Evolutionary conservation across 2,329 filamentous ascomycete species (phyloP), one percentile per base, ranked within the genome.

Genomic region (Xylogone sp.): DNA sequence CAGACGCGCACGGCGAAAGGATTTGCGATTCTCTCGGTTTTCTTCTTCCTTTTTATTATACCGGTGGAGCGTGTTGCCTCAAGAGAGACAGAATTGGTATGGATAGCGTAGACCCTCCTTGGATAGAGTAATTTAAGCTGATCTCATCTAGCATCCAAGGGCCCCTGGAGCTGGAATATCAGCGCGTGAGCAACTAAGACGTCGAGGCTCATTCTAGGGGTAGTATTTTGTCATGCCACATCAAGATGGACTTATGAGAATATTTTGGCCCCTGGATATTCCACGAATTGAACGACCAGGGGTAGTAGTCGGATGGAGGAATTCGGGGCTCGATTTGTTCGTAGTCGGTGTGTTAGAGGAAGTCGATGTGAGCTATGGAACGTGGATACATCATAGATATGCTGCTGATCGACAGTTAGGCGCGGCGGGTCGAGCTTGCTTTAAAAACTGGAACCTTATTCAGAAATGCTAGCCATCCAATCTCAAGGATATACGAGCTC

Each of bases 191-290:
- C 93, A 99, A 75, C 76, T 99, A 62, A 86, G 91, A 72, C 87
- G 94, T 64, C 84, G 94, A 70, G 94, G 94, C 61, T 99, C 94
- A 54, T 97, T 99, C 72, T 97, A 82, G 79, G 24, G 46, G 51
- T 13, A 31, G 13, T 12, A 61, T 56, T 65, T 67, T 73, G 80
- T 77, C 78, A 86, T 86, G 82, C 75, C 81, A 75, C 81, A 82
- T 74, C 78, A 84, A 78, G 82, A 94, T 89, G 92, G 89, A 66
- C 78, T 97, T 76, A 90, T 97, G 86, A 90, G 94, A 77, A 86
- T 99, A 75, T 97, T 99, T 76, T 99, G 94, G 94, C 95, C 94
- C 64, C 88, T 88, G 65, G 92, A 96, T 73, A 84, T 90, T 65
- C 79, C 82, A 50, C 80, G 78, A 69, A 88, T 86, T 50, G 81